phyloP scores from a whole-genome alignment of 2,329 filamentous ascomycete genomes.

The Phialophora chinensis region DNA sequence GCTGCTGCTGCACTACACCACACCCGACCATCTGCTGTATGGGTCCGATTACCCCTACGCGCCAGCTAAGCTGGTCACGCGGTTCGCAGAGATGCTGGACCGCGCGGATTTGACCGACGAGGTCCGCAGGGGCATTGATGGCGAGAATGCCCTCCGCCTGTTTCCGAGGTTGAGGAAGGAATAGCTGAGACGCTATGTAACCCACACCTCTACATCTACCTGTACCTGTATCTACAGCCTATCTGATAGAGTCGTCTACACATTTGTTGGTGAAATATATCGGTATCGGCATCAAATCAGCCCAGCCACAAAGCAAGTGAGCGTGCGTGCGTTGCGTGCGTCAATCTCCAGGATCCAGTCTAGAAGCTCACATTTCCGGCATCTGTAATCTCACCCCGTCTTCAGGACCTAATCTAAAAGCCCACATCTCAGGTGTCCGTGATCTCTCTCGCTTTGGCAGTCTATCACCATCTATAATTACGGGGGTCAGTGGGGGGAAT shows the following conservation, averaged over 20 bases:
- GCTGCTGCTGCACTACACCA: constrained; percentile 17
- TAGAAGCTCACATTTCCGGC: neutral
- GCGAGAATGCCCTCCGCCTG: constrained; percentile 38
- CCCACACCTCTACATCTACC: neutral
- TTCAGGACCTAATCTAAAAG: neutral
- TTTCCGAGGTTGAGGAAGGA: constrained; percentile 19
- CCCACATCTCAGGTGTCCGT: neutral
- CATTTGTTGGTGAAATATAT: neutral
- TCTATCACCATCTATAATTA: neutral
- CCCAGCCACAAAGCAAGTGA: neutral
- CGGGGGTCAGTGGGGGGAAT: neutral
- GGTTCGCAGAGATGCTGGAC: constrained; percentile 40
- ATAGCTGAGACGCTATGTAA: neutral
- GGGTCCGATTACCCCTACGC: constrained; percentile 42
- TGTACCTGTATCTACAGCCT: neutral
- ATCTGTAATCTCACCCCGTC: neutral
- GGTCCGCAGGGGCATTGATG: constrained; percentile 39
- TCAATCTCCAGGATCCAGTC: neutral
- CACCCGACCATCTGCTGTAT: constrained; percentile 39
- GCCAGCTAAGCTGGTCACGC: constrained; percentile 37
- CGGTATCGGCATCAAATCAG: neutral
- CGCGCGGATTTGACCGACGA: constrained; percentile 29
- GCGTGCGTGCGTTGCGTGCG: neutral
- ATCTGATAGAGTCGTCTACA: neutral
- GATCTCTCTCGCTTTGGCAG: neutral